Evolutionary conservation across 352 stramenopile species (phyloP), one percentile per base, ranked within the genome.

Genomic region (Pseudoperonospora humuli): DNA sequence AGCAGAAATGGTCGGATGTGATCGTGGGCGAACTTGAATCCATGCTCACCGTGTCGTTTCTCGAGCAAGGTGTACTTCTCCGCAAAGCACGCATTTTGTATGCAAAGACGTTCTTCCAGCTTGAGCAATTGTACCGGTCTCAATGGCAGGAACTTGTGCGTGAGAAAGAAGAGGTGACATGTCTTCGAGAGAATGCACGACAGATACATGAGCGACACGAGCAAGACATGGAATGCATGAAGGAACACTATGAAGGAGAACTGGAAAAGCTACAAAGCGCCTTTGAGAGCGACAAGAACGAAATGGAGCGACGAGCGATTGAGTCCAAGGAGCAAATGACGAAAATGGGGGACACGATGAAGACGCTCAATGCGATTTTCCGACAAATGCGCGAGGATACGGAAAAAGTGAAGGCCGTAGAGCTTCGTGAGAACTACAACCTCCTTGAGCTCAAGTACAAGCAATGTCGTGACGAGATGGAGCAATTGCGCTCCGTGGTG

Each of bases 341-440:
- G 17, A 91, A 93, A 38, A 96, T 97, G 85, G 69, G 72, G 6
- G 87, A 97, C 39, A 96, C 86, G 1, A 89, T 97, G 61, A 91
- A 90, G 39, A 91, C 86, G 11, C 67, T 97, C 0, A 96, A 96
- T 56, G 92, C 75, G 1, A 93, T 97, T 20, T 97, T 97, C 41
- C 63, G 79, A 1, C 86, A 96, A 27, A 97, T 97, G 84, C 88
- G 94, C 9, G 70, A 89, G 31, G 85, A 97, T 37, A 90, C 70
- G 0, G 84, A 96, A 25, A 88, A 88, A 19, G 70, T 95, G 17
- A 91, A 90, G 19, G 86, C 84, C 1, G 64, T 92, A 1, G 89
- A 97, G 32, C 63, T 96, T 7, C 72, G 76, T 8, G 83, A 96
- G 31, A 82, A 72, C 39, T 89, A 75, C 49, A 40, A 46, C 20